phyloP scores from a whole-genome alignment of 768 basidiomycete genomes.

The Kwoniella europaea region DNA sequence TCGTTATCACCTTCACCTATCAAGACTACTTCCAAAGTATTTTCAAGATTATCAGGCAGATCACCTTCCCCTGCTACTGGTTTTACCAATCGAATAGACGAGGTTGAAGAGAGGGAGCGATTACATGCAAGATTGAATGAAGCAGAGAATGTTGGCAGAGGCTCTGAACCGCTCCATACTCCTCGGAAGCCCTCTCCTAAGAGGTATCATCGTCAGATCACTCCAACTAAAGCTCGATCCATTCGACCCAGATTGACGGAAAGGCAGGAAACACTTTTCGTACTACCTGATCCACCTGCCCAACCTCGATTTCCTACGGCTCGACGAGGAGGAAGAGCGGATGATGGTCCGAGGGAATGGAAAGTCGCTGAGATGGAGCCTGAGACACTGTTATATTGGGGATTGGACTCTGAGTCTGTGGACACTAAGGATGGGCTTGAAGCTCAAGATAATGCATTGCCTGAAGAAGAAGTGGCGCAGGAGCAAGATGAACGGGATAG shows the following conservation, averaged over 20 bases:
- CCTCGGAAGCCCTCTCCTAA: slow-evolving; percentile 6
- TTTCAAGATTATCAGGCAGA: slow-evolving; percentile 1
- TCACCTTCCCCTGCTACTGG: slow-evolving; percentile 2
- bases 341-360: slow-evolving; percentile 15
- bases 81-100: not conserved
- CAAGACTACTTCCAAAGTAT: not conserved
- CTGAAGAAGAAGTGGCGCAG: not conserved
- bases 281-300: slow-evolving; percentile 25
- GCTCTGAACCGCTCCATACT: not conserved
- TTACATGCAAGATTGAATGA: not conserved
- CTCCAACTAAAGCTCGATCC: slow-evolving; percentile 33
- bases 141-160: not conserved
- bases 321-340: not conserved
- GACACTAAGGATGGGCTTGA: not conserved
- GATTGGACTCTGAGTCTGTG: slow-evolving; percentile 13
- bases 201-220: slow-evolving; percentile 31
- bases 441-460: not conserved
- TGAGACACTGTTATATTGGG: slow-evolving; percentile 49
- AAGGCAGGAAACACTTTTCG: slow-evolving; percentile 33
- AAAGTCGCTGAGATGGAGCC: slow-evolving; percentile 39
- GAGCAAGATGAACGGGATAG: too few species aligned
- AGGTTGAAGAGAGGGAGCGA: not conserved
- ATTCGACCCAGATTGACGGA: slow-evolving; percentile 4
- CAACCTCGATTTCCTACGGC: slow-evolving; percentile 23
- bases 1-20: slow-evolving; percentile 11